Percentiles rank a stretch among this genome's conserved stretches.
Conservation (phyloP, 192 early-diverging fungal species). For the Phycomyces blakesleeanus region DNA sequence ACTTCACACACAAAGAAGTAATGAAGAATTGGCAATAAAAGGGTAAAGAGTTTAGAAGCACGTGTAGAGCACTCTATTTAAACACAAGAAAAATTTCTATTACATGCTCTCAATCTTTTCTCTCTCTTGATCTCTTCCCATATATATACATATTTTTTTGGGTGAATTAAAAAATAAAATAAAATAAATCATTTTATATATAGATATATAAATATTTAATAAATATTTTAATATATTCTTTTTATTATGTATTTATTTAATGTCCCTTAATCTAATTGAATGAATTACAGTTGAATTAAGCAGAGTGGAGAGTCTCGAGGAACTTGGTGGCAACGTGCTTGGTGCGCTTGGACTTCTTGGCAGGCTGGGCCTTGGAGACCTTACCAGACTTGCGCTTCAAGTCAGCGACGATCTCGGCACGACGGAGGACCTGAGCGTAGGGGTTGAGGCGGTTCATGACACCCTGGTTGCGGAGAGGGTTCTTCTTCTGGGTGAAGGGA, state of each 20-base stretch:
- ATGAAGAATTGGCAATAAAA: no score
- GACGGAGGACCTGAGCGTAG: slow-evolving; percentile 88
- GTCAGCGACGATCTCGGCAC: slow-evolving; percentile 65
- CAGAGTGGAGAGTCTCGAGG: slow-evolving; percentile 31
- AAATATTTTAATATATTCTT: no score
- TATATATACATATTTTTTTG: no score
- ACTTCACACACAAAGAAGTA: no score
- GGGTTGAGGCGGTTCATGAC: slow-evolving; percentile 97
- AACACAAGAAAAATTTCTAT: no score
- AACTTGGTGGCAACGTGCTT: slow-evolving; percentile 32
- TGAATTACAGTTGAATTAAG: slow-evolving; percentile 9
- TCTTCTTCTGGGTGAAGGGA: slow-evolving; percentile 98
- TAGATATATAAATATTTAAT: no score
- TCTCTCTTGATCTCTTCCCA: no score
- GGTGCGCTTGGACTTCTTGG: slow-evolving; percentile 23
- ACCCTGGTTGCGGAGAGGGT: slow-evolving; percentile 92
- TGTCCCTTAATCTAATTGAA: background rate
- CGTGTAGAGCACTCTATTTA: no score
- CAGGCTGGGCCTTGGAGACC: slow-evolving; percentile 44
- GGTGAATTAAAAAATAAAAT: no score
- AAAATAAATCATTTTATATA: no score
- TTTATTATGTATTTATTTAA: background rate
- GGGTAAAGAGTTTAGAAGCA: no score
- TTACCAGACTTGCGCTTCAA: slow-evolving; percentile 55
- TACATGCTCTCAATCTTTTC: no score